A percentile compares a stretch with the other conserved stretches of the same genome.
Evolutionary conservation across 2,329 filamentous ascomycete species (phyloP).

Genomic region (Emmonsiellopsis sp.): DNA sequence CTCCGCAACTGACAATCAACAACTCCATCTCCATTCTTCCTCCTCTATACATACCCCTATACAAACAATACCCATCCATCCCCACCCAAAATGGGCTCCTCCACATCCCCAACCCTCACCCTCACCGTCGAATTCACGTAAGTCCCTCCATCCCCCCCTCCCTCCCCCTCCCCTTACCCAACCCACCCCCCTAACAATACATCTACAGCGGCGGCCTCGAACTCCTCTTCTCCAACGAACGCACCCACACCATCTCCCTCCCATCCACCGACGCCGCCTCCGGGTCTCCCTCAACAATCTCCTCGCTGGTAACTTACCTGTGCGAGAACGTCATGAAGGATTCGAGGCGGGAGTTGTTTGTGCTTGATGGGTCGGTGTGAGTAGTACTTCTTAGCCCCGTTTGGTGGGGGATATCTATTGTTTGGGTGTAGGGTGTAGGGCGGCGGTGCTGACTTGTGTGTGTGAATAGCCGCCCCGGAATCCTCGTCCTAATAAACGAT

Average conservation of each 20-base stretch:
- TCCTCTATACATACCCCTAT: background rate
- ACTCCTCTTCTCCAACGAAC: slow-evolving; percentile 80
- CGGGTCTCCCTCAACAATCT: slow-evolving; percentile 58
- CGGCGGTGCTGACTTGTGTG: slow-evolving; percentile 13
- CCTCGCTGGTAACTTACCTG: slow-evolving; percentile 68
- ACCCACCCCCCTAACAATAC: slow-evolving; percentile 10
- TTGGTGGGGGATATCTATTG: background rate
- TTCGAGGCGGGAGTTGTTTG: slow-evolving; percentile 75
- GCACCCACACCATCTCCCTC: slow-evolving; percentile 61
- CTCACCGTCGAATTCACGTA: slow-evolving; percentile 70
- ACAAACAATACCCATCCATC: too few species aligned
- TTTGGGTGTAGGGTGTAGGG: background rate
- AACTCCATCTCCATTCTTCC: background rate
- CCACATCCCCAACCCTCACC: slow-evolving; percentile 27
- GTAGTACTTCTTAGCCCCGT: slow-evolving; percentile 29
- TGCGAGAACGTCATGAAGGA: slow-evolving; percentile 80
- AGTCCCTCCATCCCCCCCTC: slow-evolving; percentile 13
- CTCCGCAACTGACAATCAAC: background rate
- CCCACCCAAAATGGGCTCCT: background rate
- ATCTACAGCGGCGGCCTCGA: slow-evolving; percentile 75
- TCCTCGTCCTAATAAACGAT: slow-evolving; percentile 94
- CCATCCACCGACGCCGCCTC: slow-evolving; percentile 50
- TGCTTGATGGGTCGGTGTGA: slow-evolving; percentile 80
- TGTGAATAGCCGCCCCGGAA: slow-evolving; percentile 71
- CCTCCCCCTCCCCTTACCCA: slow-evolving; percentile 2